Base-by-base conservation (phyloP, 306 rosid genomes). In the Sindora glabra region DNA sequence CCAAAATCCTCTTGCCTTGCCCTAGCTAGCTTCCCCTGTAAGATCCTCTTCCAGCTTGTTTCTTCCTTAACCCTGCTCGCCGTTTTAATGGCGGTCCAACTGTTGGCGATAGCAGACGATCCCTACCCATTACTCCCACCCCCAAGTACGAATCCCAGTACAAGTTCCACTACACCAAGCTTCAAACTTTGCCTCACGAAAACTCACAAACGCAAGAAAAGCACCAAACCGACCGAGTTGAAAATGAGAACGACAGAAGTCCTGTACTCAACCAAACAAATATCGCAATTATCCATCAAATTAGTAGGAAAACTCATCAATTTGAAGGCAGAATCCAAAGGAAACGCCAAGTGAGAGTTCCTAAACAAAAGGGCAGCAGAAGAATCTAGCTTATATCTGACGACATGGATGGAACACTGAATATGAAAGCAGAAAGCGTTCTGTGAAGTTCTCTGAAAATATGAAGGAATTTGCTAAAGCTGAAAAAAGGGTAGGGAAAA, bases 11-110 rank as follows among this genome's bases (percentile, higher is more conserved):
- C 51, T 49, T 53, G 38, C 34, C 70, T n/a, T n/a, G n/a, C n/a
- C n/a, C n/a, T n/a, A n/a, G n/a, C 95, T 90, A 92, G 81, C 99
- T 94, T 53, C 94, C 99, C 73, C 99, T 81, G 26, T 94, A 94
- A 12, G 99, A 94, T 16, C 99, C 99, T 89, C 99, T 80, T 76
- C 99, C 97, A 52, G 99, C 99, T 79, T 94, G 99, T 67, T 94
- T 94, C 73, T 86, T 94, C 82, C 99, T 71, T 59, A 94, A 69
- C 66, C 99, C 95, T 8, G 99, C 99, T 82, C 99, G 94, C 94
- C 97, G 89, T 72, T 89, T 89, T 80, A 94, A 72, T 75, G 99
- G 99, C 84, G 99, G 99, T 74, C 92, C 99, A 32, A 94, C 84
- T 59, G 89, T 77, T 68, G 89, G 83, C 71, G 76, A 53, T 30